Evolutionary conservation across 345 rosid genomes (phyloP), one percentile per base, ranked within the genome.

Genomic region (Gossypioides kirkii): DNA sequence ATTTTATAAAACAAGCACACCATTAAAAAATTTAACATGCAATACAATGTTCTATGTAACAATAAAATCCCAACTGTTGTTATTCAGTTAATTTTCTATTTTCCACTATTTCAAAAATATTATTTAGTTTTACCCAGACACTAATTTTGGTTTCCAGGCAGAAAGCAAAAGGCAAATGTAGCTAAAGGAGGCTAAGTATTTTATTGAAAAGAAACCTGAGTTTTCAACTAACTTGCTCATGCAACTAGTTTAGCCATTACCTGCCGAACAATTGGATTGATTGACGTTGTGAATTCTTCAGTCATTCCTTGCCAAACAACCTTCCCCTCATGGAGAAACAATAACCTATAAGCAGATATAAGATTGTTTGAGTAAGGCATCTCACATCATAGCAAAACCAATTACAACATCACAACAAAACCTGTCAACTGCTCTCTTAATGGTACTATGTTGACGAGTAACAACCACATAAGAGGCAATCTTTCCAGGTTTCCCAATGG

Each of bases 361-460:
- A 58, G 69, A n/a, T 66, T 45, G 11, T 56, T 47, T 55, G 47
- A 25, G 36, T 68, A 75, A 63, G 14, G 38, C 61, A 69, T 42
- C 69, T 71, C 26, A 20, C 32, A 38, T 26, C 45, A 17, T 25
- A 69, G 68, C 54, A 61, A 73, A 38, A 74, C 52, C 14, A 56
- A 26, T 22, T 9, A n/a, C 22, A 47, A n/a, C 26, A 55, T 61
- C 38, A 28, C 43, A 61, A 74, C 18, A 36, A 70, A 74, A 93
- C 97, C 98, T 90, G 88, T 92, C 98, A 47, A 95, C 98, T 45
- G 99, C 98, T 87, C 99, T 85, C 76, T 78, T 83, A 79, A 90
- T 90, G 68, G 99, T 95, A 82, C 97, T 92, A 77, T 95, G 99
- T 80, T 95, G 98, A 87, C 90, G 98, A 10, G 98, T 92, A 61